These are phyloP conservation scores for Pseudonectria buxi DNA, from an alignment of 2,329 filamentous ascomycete species.

Conservation along the genomic window DNA sequence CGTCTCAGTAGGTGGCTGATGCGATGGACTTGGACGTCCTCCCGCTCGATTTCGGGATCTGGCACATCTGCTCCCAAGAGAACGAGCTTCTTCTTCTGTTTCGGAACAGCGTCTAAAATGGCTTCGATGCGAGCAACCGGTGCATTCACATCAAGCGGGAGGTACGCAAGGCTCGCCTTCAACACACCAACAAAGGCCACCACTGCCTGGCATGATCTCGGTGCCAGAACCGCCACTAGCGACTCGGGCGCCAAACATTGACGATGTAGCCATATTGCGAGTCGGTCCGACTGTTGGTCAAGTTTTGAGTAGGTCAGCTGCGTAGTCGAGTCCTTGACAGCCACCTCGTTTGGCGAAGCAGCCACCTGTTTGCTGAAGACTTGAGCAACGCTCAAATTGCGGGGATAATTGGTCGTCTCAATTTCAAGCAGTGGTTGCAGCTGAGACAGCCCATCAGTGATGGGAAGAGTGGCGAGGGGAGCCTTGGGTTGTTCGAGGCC, in stretches of 20 bases:
- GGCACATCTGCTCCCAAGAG: slow-evolving; percentile 6
- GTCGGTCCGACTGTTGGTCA: slow-evolving; percentile 8
- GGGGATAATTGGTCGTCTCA: slow-evolving; percentile 7
- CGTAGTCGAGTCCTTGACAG: slow-evolving; percentile 11
- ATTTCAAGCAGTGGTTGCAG: slow-evolving; percentile 7
- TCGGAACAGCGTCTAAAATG: slow-evolving; percentile 8
- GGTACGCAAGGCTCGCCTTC: slow-evolving; percentile 20
- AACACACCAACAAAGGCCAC: slow-evolving; percentile 17
- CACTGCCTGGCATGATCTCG: slow-evolving; percentile 14
- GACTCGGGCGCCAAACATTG: slow-evolving; percentile 7
- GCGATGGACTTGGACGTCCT: slow-evolving; percentile 5
- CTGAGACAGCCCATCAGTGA: not conserved
- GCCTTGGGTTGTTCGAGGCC: slow-evolving; percentile 3
- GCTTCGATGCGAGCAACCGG: slow-evolving; percentile 11
- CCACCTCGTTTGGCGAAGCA: slow-evolving; percentile 5
- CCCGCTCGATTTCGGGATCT: slow-evolving; percentile 1
- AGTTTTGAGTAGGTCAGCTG: slow-evolving; percentile 16
- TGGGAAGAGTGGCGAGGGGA: not conserved
- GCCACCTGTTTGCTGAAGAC: slow-evolving; percentile 18
- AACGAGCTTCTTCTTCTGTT: slow-evolving; percentile 7
- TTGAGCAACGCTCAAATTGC: slow-evolving; percentile 15
- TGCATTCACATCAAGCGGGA: slow-evolving; percentile 16
- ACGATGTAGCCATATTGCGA: slow-evolving; percentile 11
- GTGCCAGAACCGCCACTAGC: slow-evolving; percentile 13
- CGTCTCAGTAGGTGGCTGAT: slow-evolving; percentile 4